Evolutionary conservation across 2,329 filamentous ascomycete genomes (phyloP), one percentile per base, ranked within the genome.

Genomic region (Massarina eburnea): DNA sequence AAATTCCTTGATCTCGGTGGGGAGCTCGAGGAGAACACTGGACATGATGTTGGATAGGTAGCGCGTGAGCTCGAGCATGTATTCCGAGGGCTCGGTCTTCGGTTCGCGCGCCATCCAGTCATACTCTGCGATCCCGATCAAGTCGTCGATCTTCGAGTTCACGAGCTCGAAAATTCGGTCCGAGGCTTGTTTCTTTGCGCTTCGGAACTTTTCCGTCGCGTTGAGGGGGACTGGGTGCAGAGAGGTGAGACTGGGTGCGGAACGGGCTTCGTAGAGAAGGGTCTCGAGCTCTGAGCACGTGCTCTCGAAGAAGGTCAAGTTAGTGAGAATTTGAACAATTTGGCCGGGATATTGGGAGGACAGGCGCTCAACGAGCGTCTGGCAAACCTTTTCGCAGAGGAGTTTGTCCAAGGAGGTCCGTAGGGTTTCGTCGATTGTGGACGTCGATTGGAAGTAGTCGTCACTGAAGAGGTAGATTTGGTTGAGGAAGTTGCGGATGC

Each of bases 381-480:
- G 83, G 77, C 92, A 97, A 49, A 99, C 92, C 69, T 95, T 94
- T 57, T 89, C 81, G 39, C 88, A 92, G 34, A 99, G 80, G n/a
- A 99, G 83, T 57, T 96, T 88, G 66, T 99, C 95, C n/a, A 99
- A 75, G 4, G 90, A 88, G 70, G 86, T 87, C 67, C 87, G 86
- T 6, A 99, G 77, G 1, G 91, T 95, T 54, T 95, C 88, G 56
- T 99, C 94, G 56, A 99, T 96, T 42, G 95, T 81, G 51, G 82
- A 86, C 1, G 90, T 88, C 54, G 96, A 89, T 53, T 94, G 87
- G 65, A 97, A 97, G 66, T 97, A 91, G 62, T 97, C 91, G 61
- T 95, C 91, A 8, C 89, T 91, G 72, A 97, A 99, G 70, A 95
- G 91, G 70, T 97, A 97, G 62, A 99, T 97, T 64, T 97, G 91